A percentile compares a stretch with the other conserved stretches of the same genome.
Evolutionary conservation across 2,329 filamentous ascomycete genomes (phyloP).

Genomic region (Aaosphaeria arxii): DNA sequence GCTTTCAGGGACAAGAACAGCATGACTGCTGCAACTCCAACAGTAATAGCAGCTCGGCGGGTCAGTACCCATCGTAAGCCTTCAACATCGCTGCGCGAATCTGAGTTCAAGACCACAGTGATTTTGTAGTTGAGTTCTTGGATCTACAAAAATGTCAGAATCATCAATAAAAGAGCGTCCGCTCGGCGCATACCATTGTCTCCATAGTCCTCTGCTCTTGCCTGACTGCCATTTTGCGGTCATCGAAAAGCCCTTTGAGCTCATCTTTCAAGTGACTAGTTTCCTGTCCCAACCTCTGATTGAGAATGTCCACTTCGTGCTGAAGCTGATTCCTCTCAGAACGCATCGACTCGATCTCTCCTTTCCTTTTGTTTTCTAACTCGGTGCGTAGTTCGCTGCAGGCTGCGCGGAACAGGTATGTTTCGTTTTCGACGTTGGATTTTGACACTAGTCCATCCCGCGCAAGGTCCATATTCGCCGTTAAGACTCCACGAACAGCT

Average conservation of each 20-base stretch:
- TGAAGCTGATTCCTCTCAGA: constrained; percentile 82
- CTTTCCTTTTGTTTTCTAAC: constrained; percentile 72
- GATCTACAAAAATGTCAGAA: constrained; percentile 52
- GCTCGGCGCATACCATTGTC: constrained; percentile 56
- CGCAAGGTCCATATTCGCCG: constrained; percentile 76
- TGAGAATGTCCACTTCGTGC: constrained; percentile 91
- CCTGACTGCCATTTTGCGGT: constrained; percentile 86
- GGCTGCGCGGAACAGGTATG: constrained; percentile 89
- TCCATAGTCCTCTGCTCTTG: constrained; percentile 85
- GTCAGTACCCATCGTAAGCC: constrained; percentile 82
- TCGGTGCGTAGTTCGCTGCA: constrained; percentile 90
- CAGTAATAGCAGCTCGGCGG: constrained; percentile 59
- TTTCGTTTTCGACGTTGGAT: constrained; percentile 90
- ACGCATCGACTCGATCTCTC: constrained; percentile 76
- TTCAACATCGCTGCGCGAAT: constrained; percentile 89
- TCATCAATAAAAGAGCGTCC: not conserved
- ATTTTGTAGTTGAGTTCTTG: constrained; percentile 97
- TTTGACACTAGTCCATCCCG: constrained; percentile 80
- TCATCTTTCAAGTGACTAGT: constrained; percentile 79
- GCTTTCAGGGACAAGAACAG: constrained; percentile 42
- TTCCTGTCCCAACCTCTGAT: constrained; percentile 82
- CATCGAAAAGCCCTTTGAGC: constrained; percentile 93
- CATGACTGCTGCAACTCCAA: constrained; percentile 49
- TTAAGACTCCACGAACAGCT: constrained; percentile 73
- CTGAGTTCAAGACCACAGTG: constrained; percentile 82